Evolutionary conservation across 768 basidiomycete species (phyloP).

Genomic region (Daedaleopsis sinensis): DNA sequence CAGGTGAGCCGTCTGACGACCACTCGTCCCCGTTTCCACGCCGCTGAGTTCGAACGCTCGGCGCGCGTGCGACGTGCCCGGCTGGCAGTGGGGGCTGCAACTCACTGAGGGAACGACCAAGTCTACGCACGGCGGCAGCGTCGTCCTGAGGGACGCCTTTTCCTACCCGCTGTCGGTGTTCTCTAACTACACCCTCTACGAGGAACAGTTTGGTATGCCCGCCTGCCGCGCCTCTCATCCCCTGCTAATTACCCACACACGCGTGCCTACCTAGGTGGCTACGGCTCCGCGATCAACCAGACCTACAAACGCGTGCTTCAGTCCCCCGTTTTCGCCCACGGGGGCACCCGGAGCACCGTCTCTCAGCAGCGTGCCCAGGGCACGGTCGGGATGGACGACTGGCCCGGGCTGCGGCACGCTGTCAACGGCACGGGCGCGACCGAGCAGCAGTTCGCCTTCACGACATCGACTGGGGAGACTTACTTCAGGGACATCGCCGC

Average conservation of each 20-base stretch:
- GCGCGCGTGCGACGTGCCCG: not conserved
- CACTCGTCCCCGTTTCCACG: not conserved
- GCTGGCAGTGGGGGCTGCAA: constrained; percentile 47
- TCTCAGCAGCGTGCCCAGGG: constrained; percentile 13
- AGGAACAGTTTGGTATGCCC: constrained; percentile 6
- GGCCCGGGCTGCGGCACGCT: constrained; percentile 10
- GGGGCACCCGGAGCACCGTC: not conserved
- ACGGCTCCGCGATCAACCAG: constrained; percentile 12
- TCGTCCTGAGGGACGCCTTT: constrained; percentile 47
- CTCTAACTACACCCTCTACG: constrained; percentile 20
- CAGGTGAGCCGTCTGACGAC: constrained; percentile 33
- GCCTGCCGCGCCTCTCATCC: not conserved
- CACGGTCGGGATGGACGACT: constrained; percentile 10
- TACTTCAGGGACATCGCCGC: constrained; percentile 12
- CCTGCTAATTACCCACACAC: too few species aligned
- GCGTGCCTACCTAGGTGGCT: not conserved
- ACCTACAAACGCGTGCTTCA: constrained; percentile 7
- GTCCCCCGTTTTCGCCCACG: constrained; percentile 7
- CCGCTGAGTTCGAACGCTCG: not conserved
- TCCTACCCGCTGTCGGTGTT: constrained; percentile 49
- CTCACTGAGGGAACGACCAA: constrained; percentile 44
- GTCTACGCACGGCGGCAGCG: constrained; percentile 46
- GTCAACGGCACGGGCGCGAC: constrained; percentile 16
- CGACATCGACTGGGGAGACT: not conserved
- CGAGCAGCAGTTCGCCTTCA: constrained; percentile 9